Evolutionary conservation across 495 filamentous ascomycete species (phyloP).

Genomic region (Aspergillus wentii): DNA sequence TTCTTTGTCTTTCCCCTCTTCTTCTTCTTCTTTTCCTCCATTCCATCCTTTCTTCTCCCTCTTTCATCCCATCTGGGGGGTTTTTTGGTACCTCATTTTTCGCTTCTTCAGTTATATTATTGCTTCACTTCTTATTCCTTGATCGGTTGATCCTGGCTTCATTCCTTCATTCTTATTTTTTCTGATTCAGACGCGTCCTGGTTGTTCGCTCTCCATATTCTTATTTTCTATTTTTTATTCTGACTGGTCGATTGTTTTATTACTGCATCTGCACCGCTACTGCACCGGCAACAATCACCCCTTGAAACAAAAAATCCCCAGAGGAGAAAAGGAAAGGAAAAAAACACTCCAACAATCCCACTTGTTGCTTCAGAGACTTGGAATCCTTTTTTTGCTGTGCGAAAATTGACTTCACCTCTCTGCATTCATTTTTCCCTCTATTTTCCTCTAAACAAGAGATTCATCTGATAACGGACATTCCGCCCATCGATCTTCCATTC

Average conservation of each 20-base stretch:
- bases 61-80: conserved; percentile 10
- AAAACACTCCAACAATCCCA: conserved; percentile 2
- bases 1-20: conserved; percentile 21
- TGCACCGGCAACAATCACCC: conserved; percentile 14
- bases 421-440: conserved; percentile 13
- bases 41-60: conserved; percentile 12
- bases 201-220: conserved; percentile 32
- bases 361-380: conserved; percentile 9
- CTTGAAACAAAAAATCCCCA: conserved; percentile 18
- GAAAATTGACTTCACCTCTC: conserved; percentile 12
- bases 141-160: conserved; percentile 39
- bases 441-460: too few species aligned
- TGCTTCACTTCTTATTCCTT: conserved; percentile 30
- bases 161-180: conserved; percentile 31
- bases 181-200: conserved; percentile 35
- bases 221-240: too few species aligned
- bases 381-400: conserved; percentile 23
- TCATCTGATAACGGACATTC: conserved; percentile 32
- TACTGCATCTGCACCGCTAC: too few species aligned
- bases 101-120: conserved; percentile 20
- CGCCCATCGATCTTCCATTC: conserved; percentile 26
- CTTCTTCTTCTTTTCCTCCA: conserved; percentile 20
- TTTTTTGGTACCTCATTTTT: conserved; percentile 23
- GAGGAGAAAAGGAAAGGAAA: neutral
- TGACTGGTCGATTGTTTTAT: too few species aligned